phyloP scores from a whole-genome alignment of 768 basidiomycete species.

The Mycena epipterygia region DNA sequence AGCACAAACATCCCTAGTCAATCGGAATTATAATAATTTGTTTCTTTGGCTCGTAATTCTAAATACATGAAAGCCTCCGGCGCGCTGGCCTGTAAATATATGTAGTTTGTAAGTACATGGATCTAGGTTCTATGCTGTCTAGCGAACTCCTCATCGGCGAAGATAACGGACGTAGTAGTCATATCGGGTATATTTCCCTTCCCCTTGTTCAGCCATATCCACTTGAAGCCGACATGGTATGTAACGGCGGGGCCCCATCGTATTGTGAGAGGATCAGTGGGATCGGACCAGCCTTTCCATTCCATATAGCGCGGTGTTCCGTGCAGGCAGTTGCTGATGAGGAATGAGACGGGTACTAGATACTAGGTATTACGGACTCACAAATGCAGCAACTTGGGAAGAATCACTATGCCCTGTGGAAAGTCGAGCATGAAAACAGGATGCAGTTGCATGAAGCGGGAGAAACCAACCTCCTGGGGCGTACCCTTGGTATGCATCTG shows the following conservation, averaged over 20 bases:
- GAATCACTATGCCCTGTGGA: slow-evolving; percentile 51
- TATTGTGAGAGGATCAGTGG: slow-evolving; percentile 50
- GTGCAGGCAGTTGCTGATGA: slow-evolving; percentile 58
- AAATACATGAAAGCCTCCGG: neutral
- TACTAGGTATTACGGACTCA: slow-evolving; percentile 41
- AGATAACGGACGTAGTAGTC: slow-evolving; percentile 50
- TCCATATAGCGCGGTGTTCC: slow-evolving; percentile 56
- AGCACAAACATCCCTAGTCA: neutral
- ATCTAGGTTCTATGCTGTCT: slow-evolving; percentile 12
- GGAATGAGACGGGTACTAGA: neutral
- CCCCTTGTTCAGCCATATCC: slow-evolving; percentile 63
- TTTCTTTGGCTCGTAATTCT: neutral
- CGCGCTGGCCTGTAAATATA: neutral
- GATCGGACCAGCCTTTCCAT: slow-evolving; percentile 63
- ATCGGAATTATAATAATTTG: neutral
- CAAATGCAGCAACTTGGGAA: slow-evolving; percentile 67
- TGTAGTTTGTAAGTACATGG: neutral
- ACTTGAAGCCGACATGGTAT: slow-evolving; percentile 63
- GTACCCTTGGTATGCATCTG: slow-evolving; percentile 54
- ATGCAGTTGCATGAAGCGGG: neutral
- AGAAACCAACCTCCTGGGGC: slow-evolving; percentile 51
- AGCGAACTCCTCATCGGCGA: slow-evolving; percentile 54
- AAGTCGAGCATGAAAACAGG: neutral
- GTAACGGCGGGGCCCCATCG: slow-evolving; percentile 61
- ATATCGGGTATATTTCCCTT: slow-evolving; percentile 40